phyloP scores from a whole-genome alignment of 805 yeast species.

The Maudiozyma serrabonitensis region DNA sequence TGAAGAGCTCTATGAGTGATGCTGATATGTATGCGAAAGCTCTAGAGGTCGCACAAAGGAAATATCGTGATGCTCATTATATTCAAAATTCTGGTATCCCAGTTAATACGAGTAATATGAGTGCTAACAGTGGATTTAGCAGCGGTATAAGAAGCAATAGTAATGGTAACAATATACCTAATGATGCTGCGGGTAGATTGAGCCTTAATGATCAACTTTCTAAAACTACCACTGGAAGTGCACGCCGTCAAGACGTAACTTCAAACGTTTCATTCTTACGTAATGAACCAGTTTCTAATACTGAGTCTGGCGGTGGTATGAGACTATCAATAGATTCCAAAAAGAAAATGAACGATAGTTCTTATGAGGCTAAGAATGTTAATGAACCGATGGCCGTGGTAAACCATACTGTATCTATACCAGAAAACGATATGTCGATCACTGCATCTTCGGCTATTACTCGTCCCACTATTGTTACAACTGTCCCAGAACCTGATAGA shows the following conservation, averaged over 20 bases:
- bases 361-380: neutral
- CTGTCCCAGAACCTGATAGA: neutral
- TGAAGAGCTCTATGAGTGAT: slow-evolving; percentile 22
- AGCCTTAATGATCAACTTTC: neutral
- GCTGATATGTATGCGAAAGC: slow-evolving; percentile 52
- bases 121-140: neutral
- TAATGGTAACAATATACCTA: neutral
- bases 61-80: slow-evolving; percentile 13
- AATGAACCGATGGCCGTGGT: neutral
- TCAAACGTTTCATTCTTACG: neutral
- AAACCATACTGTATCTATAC: neutral
- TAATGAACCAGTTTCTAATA: neutral
- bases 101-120: neutral
- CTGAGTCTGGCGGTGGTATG: neutral
- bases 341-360: neutral
- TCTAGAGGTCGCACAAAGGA: slow-evolving; percentile 44
- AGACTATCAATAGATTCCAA: neutral
- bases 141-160: neutral
- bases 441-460: neutral
- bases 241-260: neutral
- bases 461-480: neutral
- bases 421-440: neutral
- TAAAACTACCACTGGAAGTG: neutral
- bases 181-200: neutral
- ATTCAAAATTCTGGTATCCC: slow-evolving; percentile 1